phyloP scores from a whole-genome alignment of 1,284 basidiomycete species.

The Trichosporon inkin region DNA sequence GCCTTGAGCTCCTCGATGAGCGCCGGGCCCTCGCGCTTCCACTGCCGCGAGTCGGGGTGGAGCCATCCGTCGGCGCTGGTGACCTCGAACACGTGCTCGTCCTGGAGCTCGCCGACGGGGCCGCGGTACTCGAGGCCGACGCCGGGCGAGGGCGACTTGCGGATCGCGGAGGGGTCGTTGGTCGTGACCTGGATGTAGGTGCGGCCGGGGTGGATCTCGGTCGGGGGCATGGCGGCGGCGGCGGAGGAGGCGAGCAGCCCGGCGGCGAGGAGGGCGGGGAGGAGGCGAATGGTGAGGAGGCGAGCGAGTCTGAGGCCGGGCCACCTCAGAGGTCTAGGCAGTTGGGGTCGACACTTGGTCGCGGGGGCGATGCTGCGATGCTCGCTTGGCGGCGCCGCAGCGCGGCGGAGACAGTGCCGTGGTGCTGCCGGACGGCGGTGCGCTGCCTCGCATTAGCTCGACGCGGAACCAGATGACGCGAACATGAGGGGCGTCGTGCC shows the following conservation, averaged over 20 bases:
- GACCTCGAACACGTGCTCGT: slow-evolving; percentile 44
- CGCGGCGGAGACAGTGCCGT: neutral
- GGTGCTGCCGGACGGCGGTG: neutral
- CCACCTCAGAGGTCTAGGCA: neutral
- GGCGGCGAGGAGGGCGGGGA: neutral
- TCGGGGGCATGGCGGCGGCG: slow-evolving; percentile 14
- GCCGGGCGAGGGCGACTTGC: neutral
- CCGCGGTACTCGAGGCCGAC: slow-evolving; percentile 32
- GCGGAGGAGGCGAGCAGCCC: slow-evolving; percentile 7
- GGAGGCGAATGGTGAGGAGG: slow-evolving; percentile 16
- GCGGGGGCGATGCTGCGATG: slow-evolving; percentile 1
- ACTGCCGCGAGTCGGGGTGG: slow-evolving; percentile 5
- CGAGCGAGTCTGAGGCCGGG: neutral
- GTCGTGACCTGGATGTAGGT: slow-evolving; percentile 42
- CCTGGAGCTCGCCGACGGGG: slow-evolving; percentile 42
- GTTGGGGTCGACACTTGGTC: neutral
- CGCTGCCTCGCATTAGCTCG: neutral
- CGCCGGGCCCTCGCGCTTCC: slow-evolving; percentile 15
- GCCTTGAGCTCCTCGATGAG: slow-evolving; percentile 27
- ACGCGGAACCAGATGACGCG: neutral
- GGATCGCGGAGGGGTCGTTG: slow-evolving; percentile 9
- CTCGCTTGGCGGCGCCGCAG: neutral
- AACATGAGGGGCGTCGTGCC: neutral
- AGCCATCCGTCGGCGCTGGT: slow-evolving; percentile 8
- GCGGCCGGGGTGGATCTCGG: slow-evolving; percentile 27